phyloP scores from a whole-genome alignment of 192 early-diverging fungal species.

The Diversispora eburnea region DNA sequence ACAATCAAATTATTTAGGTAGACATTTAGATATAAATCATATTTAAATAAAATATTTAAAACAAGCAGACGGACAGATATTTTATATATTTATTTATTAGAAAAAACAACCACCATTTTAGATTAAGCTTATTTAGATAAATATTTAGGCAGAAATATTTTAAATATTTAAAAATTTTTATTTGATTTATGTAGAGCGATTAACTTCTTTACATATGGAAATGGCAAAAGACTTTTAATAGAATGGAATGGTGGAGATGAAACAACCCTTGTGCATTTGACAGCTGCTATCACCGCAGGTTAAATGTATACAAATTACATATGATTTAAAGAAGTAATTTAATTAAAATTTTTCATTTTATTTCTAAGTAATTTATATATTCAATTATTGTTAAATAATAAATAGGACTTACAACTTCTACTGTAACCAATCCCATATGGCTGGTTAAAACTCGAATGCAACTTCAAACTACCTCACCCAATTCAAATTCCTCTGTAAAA shows the following conservation, averaged over 20 bases:
- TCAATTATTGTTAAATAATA: neutral
- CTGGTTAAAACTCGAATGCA: conserved; percentile 96
- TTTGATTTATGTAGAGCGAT: conserved; percentile 61
- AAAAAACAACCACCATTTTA: too few relatives aligned
- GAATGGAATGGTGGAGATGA: conserved; percentile 75
- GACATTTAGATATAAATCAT: too few relatives aligned
- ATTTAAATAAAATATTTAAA: too few relatives aligned
- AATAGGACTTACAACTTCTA: conserved; percentile 66
- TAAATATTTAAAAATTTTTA: neutral
- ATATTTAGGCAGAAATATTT: too few relatives aligned
- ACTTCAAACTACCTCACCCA: conserved; percentile 52
- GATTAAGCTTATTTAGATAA: too few relatives aligned
- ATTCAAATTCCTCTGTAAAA: conserved; percentile 18
- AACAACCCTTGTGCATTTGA: conserved; percentile 73
- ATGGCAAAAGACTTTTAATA: conserved; percentile 78
- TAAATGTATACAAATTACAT: neutral
- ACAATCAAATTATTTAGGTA: too few relatives aligned
- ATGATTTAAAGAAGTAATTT: neutral
- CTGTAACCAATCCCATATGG: conserved; percentile 96
- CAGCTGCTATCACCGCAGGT: conserved; percentile 73
- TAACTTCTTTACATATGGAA: conserved; percentile 90
- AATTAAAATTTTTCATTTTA: neutral
- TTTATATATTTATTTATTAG: too few relatives aligned
- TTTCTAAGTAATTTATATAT: neutral
- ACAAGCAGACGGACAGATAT: too few relatives aligned